Evolutionary conservation across 2,329 filamentous ascomycete species (phyloP), one percentile per base, ranked within the genome.

Genomic region (Colletotrichum caudatum): DNA sequence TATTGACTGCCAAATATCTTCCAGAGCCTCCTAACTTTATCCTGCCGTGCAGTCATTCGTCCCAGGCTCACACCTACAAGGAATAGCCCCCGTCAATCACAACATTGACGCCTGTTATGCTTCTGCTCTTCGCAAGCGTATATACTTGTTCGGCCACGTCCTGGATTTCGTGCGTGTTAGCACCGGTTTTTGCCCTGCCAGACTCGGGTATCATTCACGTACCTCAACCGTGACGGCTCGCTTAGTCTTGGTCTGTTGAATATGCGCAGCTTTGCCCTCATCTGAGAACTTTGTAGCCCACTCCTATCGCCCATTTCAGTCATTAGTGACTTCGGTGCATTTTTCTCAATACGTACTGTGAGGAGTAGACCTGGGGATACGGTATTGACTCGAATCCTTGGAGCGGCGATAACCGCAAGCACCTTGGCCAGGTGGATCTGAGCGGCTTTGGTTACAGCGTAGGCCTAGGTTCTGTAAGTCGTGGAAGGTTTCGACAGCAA

Each of bases 381-480:
- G 51, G 81, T 84, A 72, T 91, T 91, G 8, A 90, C 88, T 20
- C 88, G 78, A 29, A 91, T 87, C 54, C 83, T 84, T 0, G 88
- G 88, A 0, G 84, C 84, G 11, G 84, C 84, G 69, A 87, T 86
- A 3, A 82, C 76, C 1, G 88, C 88, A 37, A 90, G 80, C 5
- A 82, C 83, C 75, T 87, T 89, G 26, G 84, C 82, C 2, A 91
- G 82, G 76, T 90, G 88, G 44, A 90, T 81, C 69, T 91, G 88
- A 16, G 93, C 93, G 0, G 93, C 88, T 78, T 95, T 96, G 50
- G 92, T 93, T n/a, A 94, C 91, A 0, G 90, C 86, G 77, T 96
- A 95, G 3, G 93, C 88, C 90, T 87, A 46, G 8, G 14, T 60
- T 46, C 23, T 26, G 57, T 60, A 33, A 60, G 57, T 9, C 26